These are phyloP conservation scores for Mangifera indica DNA, from an alignment of 345 rosid species.

Conservation along the genomic window DNA sequence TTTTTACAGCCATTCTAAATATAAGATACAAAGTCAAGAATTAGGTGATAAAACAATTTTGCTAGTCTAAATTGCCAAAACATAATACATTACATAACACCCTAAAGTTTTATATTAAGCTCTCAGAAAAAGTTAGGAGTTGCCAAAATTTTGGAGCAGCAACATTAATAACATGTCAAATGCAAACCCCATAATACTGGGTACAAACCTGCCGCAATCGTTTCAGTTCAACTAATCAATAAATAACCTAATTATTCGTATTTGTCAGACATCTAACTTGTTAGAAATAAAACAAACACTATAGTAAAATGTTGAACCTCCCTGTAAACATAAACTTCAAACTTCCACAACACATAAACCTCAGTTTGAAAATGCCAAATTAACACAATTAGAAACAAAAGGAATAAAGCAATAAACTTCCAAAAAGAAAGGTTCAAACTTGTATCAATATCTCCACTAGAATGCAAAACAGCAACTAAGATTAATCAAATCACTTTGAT, in stretches of 20 bases:
- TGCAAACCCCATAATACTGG: background rate
- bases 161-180: slow-evolving; percentile 4
- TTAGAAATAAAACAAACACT: background rate
- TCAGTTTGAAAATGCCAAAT: background rate
- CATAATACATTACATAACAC: background rate
- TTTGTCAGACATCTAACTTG: background rate
- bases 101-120: too few species aligned
- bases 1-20: background rate
- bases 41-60: background rate
- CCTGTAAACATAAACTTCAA: background rate
- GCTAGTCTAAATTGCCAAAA: background rate
- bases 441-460: background rate
- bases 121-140: too few species aligned
- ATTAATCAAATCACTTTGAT: slow-evolving; percentile 21
- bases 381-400: background rate
- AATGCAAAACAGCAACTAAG: slow-evolving; percentile 4
- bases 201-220: background rate
- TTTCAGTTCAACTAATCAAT: background rate
- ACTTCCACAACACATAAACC: too few species aligned
- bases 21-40: background rate
- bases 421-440: background rate
- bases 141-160: background rate
- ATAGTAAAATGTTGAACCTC: background rate
- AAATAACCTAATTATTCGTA: background rate
- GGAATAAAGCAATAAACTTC: background rate